phyloP scores from a whole-genome alignment of 805 yeast species.

The Candida ficus region DNA sequence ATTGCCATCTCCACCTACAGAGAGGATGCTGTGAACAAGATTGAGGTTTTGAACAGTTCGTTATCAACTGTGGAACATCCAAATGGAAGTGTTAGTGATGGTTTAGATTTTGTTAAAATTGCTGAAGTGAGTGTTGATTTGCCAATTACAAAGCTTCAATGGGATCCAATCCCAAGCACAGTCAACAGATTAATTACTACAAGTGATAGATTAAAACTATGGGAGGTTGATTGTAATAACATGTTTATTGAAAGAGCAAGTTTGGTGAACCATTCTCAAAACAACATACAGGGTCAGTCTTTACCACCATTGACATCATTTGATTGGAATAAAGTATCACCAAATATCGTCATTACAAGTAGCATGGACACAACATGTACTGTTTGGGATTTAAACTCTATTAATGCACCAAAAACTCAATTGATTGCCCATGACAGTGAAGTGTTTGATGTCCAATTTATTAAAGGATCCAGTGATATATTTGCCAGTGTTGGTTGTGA shows the following conservation, averaged over 20 bases:
- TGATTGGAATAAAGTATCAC: constrained; percentile 82
- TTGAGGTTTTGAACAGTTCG: constrained; percentile 45
- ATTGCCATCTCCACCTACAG: constrained; percentile 73
- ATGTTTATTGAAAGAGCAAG: constrained; percentile 35
- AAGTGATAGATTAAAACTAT: constrained; percentile 65
- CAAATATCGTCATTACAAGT: constrained; percentile 70
- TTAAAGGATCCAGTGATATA: constrained; percentile 65
- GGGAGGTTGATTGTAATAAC: constrained; percentile 40
- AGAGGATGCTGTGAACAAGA: constrained; percentile 68
- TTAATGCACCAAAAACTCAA: constrained; percentile 77
- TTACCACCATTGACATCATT: constrained; percentile 90
- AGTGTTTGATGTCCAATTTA: constrained; percentile 86
- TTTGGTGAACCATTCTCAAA: constrained; percentile 37
- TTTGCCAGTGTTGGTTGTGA: constrained; percentile 95
- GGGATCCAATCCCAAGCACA: constrained; percentile 50
- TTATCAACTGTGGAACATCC: constrained; percentile 22
- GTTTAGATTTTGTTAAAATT: constrained; percentile 39
- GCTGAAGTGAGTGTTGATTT: constrained; percentile 53
- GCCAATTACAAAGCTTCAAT: constrained; percentile 67
- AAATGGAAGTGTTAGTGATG: constrained; percentile 21
- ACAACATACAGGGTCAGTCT: constrained; percentile 31
- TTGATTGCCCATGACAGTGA: constrained; percentile 94
- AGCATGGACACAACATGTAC: constrained; percentile 97
- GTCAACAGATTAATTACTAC: constrained; percentile 56
- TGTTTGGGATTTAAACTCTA: constrained; percentile 77